These are phyloP conservation scores for Botrytis cinerea DNA, from an alignment of 2,329 filamentous ascomycete genomes.

Conservation along the genomic window DNA sequence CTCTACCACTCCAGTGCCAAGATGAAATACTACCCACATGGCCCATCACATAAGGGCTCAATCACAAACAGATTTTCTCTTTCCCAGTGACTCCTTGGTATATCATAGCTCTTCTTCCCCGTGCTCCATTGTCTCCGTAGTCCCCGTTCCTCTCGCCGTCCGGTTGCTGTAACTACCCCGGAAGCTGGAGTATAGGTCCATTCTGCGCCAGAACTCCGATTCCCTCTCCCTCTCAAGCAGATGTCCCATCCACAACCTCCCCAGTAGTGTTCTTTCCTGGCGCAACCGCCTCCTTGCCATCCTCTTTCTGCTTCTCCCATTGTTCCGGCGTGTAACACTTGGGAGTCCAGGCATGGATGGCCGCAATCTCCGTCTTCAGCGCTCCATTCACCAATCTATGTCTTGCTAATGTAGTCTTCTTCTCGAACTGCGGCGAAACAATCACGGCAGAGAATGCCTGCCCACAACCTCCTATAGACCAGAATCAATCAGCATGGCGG, in stretches of 20 bases:
- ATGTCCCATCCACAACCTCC: constrained; percentile 40
- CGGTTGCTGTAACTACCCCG: background rate
- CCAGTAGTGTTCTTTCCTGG: constrained; percentile 41
- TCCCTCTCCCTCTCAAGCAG: constrained; percentile 32
- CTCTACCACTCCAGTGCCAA: background rate
- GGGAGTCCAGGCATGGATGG: constrained; percentile 76
- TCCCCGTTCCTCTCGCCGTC: background rate
- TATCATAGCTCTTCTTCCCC: background rate
- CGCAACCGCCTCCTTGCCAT: constrained; percentile 34
- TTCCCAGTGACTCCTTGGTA: constrained; percentile 8
- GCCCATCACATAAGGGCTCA: background rate
- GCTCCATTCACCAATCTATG: constrained; percentile 68
- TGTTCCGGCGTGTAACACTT: constrained; percentile 75
- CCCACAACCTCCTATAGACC: constrained; percentile 63
- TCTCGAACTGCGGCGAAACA: constrained; percentile 60
- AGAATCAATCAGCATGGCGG: constrained; percentile 20
- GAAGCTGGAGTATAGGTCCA: constrained; percentile 11
- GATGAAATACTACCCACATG: background rate
- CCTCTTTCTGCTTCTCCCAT: constrained; percentile 64
- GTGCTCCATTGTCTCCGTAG: background rate
- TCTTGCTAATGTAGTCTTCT: constrained; percentile 63
- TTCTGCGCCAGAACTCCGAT: constrained; percentile 8
- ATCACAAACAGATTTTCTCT: background rate
- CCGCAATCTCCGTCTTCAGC: constrained; percentile 70
- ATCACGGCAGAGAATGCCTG: constrained; percentile 72